phyloP scores from a whole-genome alignment of 805 yeast species.

The Isabelozyma heimii region DNA sequence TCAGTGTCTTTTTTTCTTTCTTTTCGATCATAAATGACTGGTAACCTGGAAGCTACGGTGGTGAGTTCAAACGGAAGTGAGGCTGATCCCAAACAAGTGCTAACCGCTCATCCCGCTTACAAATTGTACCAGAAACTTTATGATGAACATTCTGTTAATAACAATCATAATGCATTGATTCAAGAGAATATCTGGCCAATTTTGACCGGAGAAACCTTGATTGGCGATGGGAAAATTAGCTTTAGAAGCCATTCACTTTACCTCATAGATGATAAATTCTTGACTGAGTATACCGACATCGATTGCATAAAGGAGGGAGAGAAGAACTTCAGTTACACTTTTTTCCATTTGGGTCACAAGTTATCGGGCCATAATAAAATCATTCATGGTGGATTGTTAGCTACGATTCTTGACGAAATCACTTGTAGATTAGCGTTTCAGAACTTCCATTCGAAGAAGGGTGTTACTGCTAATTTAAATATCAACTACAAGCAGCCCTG shows the following conservation, averaged over 20 bases:
- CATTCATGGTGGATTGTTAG: constrained; percentile 44
- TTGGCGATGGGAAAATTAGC: constrained; percentile 32
- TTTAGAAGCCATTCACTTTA: constrained; percentile 32
- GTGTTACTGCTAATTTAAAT: constrained; percentile 44
- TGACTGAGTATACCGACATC: constrained; percentile 21
- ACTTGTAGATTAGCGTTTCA: constrained; percentile 43
- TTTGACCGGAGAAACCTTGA: constrained; percentile 34
- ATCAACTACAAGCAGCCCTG: constrained; percentile 39
- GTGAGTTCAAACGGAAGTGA: not conserved
- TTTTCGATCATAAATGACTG: not conserved
- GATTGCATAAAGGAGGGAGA: constrained; percentile 9
- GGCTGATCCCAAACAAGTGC: not conserved
- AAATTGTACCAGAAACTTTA: constrained; percentile 8
- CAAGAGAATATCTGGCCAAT: constrained; percentile 30
- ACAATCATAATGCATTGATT: constrained; percentile 12
- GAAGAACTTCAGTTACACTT: constrained; percentile 33
- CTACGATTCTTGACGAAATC: constrained; percentile 41
- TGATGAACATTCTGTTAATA: constrained; percentile 6
- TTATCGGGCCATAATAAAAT: constrained; percentile 40
- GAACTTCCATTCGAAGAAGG: constrained; percentile 36
- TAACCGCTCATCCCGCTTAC: constrained; percentile 6
- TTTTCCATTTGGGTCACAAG: constrained; percentile 36
- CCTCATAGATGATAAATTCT: constrained; percentile 31
- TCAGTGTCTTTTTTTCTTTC: not conserved
- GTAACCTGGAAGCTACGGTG: not conserved